Base-by-base conservation (phyloP, 257 asterid species). In the Parsonsia alboflavescens region DNA sequence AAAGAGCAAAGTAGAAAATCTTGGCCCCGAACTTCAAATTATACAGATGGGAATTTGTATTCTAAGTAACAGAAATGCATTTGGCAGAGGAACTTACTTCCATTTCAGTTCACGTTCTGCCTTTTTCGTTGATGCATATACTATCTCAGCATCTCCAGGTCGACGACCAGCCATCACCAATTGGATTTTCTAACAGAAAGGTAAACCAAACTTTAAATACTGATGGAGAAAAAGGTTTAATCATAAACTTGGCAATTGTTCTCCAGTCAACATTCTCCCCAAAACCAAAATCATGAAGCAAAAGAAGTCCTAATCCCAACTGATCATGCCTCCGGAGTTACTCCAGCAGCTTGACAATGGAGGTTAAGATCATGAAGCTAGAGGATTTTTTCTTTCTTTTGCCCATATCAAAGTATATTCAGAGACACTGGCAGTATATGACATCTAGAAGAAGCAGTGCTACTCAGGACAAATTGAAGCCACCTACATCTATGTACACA, bases 81-180 rank as follows among this genome's bases (percentile, higher is more conserved):
- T 30, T 33, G 15, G 17, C 16, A 7, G 16, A 22, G 24, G 9
- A 48, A 77, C 96, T 89, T 89, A 95, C 99, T 88, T 95, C 99
- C 99, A 95, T 74, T 89, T 95, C 85, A 95, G 76, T 71, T 92
- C 96, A 0, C 83, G 83, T 83, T 86, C 96, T 41, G 99, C 99
- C 80, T 92, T 95, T 76, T 85, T 86, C 2, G 98, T 95, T 81
- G 90, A 88, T 54, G 96, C 98, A 73, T 83, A 95, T 54, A 95
- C 96, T 30, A 84, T 68, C 91, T 92, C 98, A 70, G 98, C 97
- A 87, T 95, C 99, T 64, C 99, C 98, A 39, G 99, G 92, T 22
- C 98, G 96, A 57, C 99, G 90, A 56, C 81, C 92, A 80, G 97
- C 91, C 82, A 74, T 86, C 82, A 88, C 88, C 90, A 95, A 59